These are phyloP conservation scores for Inonotus obliquus DNA, from an alignment of 1,284 basidiomycete genomes.

Conservation along the genomic window DNA sequence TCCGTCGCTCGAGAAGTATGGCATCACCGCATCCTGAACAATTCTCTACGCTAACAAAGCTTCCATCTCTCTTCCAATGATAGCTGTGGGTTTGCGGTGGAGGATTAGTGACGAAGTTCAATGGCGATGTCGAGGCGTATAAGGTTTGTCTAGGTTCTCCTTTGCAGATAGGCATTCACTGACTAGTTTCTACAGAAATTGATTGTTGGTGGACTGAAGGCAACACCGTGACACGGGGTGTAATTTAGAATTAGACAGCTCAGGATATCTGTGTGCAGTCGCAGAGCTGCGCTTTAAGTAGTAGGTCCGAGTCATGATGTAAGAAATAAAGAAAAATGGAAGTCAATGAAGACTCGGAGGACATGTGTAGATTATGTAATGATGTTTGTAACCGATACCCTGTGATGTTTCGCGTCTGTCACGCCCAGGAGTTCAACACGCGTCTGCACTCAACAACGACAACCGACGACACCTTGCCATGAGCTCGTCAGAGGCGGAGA, in stretches of 20 bases:
- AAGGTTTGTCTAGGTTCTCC: constrained; percentile 52
- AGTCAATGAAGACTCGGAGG: too few species aligned
- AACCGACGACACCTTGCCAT: constrained; percentile 1
- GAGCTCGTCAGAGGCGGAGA: constrained; percentile 49
- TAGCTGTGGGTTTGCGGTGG: constrained; percentile 92
- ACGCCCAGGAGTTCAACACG: not conserved
- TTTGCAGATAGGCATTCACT: not conserved
- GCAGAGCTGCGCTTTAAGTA: not conserved
- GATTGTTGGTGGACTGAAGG: constrained; percentile 67
- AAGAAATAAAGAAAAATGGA: too few species aligned
- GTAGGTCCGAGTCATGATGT: too few species aligned
- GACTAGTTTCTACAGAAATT: constrained; percentile 45
- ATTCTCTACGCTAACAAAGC: not conserved
- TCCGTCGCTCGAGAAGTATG: constrained; percentile 72
- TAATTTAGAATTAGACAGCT: not conserved
- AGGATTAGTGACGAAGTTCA: constrained; percentile 79
- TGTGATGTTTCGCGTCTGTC: constrained; percentile 6
- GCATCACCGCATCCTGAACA: not conserved
- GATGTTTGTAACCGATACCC: too few species aligned
- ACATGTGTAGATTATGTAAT: not conserved
- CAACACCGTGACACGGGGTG: constrained; percentile 3
- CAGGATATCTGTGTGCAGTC: not conserved
- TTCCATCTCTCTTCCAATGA: not conserved
- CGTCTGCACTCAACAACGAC: not conserved
- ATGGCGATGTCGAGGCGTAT: constrained; percentile 88